These are phyloP conservation scores for Basipetospora chlamydospora DNA, from an alignment of 2,329 filamentous ascomycete species.

Conservation along the genomic window DNA sequence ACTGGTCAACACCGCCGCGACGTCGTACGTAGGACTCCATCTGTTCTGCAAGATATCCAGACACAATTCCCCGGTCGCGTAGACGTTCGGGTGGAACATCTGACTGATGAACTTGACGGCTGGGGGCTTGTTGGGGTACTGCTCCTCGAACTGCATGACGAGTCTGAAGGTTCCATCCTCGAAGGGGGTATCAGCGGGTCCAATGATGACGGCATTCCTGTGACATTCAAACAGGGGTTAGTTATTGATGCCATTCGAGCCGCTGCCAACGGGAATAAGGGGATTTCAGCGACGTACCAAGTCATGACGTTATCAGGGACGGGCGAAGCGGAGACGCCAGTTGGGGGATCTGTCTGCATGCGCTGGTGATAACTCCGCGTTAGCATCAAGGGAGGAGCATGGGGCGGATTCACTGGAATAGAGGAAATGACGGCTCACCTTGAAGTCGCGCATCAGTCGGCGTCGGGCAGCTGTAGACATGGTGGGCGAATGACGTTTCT, in stretches of 20 bases:
- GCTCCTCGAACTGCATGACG: conserved; percentile 98
- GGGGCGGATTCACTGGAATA: too few species aligned
- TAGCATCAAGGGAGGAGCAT: not conserved
- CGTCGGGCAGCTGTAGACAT: conserved; percentile 88
- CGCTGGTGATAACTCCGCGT: conserved; percentile 40
- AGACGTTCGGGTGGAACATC: conserved; percentile 99
- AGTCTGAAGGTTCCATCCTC: conserved; percentile 96
- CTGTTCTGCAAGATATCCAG: conserved; percentile 94
- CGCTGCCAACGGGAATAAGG: not conserved
- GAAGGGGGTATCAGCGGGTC: conserved; percentile 90
- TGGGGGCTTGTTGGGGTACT: conserved; percentile 96
- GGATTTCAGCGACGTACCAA: conserved; percentile 44
- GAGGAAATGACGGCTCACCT: too few species aligned
- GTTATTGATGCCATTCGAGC: too few species aligned
- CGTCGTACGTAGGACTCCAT: conserved; percentile 98
- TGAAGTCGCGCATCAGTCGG: conserved; percentile 98
- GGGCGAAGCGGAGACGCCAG: conserved; percentile 89
- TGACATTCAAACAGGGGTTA: conserved; percentile 14
- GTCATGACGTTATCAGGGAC: conserved; percentile 97
- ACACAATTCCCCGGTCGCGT: conserved; percentile 90
- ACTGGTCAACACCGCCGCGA: conserved; percentile 90
- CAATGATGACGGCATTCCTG: conserved; percentile 98
- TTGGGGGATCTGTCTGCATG: conserved; percentile 98
- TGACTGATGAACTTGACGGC: conserved; percentile 97
- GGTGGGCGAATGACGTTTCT: conserved; percentile 2